phyloP scores from a whole-genome alignment of 371 early-diverging fungal species.

The Syncephalastrum contaminatum region DNA sequence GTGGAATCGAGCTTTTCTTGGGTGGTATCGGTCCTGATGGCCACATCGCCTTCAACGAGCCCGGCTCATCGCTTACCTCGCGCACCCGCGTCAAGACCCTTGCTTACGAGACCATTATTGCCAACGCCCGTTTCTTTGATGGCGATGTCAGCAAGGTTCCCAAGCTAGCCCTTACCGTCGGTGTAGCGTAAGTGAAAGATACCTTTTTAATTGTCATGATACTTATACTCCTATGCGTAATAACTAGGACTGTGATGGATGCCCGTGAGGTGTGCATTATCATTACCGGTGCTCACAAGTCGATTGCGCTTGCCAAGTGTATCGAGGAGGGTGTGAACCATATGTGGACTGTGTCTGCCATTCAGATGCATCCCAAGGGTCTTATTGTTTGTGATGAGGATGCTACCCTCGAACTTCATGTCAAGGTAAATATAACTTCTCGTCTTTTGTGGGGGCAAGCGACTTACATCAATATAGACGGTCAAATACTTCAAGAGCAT shows the following conservation, averaged over 20 bases:
- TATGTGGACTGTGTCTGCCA: conserved; percentile 88
- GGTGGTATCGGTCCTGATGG: conserved; percentile 69
- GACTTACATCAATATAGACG: conserved; percentile 38
- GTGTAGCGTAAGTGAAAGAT: conserved; percentile 58
- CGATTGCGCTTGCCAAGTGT: conserved; percentile 71
- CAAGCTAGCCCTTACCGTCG: conserved; percentile 70
- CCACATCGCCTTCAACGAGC: conserved; percentile 75
- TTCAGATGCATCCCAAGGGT: conserved; percentile 77
- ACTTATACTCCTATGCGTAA: too few species aligned
- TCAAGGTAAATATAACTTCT: conserved; percentile 41
- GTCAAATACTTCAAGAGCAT: conserved; percentile 91
- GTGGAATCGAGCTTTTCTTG: conserved; percentile 62
- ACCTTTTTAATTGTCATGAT: too few species aligned
- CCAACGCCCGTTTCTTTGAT: conserved; percentile 71
- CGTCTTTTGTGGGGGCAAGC: too few species aligned
- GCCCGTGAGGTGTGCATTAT: conserved; percentile 82
- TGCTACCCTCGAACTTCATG: conserved; percentile 79
- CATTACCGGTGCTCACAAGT: conserved; percentile 79
- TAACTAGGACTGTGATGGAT: conserved; percentile 70
- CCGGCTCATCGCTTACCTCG: conserved; percentile 66
- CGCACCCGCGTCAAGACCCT: conserved; percentile 71
- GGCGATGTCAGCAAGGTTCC: conserved; percentile 70
- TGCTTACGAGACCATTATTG: conserved; percentile 72
- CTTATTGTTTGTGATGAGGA: conserved; percentile 86
- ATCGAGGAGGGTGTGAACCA: conserved; percentile 81